Base-by-base conservation (phyloP, 495 filamentous ascomycete species). In the Rostrohypoxylon terebratum region DNA sequence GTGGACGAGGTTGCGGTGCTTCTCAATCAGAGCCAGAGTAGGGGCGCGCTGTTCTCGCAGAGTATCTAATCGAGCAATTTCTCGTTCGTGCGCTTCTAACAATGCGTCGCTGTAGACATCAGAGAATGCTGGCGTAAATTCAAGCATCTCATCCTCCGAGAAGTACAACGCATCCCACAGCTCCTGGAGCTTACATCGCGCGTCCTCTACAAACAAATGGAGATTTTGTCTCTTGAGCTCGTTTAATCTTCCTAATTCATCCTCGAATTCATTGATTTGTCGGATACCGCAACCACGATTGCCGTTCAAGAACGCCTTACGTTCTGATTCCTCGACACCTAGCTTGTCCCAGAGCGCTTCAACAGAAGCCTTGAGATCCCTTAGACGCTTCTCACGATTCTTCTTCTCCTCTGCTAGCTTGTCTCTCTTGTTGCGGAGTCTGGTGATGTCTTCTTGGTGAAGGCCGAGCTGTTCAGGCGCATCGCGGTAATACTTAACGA, bases 141-240 rank as follows among this genome's bases (percentile, higher is more conserved):
- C 94, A 60, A 97, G 86, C 92, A 97, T 98, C 78, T 99, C 96
- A 74, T 98, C 95, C 78, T 99, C 96, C 0, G 94, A 97, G 77
- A 94, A 93, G 80, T 94, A 98, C 4, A 99, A 83, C 7, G 87
- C 84, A 77, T 98, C 95, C 96, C 96, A 99, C 1, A 99, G 87
- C 74, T 96, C 94, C 76, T 96, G 94, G 10, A 99, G 86, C 66
- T 92, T 92, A 82, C 86, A 91, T 44, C 96, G 89, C 16, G 95
- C 92, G 82, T 98, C 94, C 74, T 98, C 95, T 21, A 99, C 92
- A 74, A 98, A 98, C 1, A 97, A 80, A 79, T 97, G 94, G 57
- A 99, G 83, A 71, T 98, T 98, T 77, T 98, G 93, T 77, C 90
- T 84, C 85, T 98, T 99, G 53, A 98, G 85, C 74, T 98, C 94